Base-by-base conservation (phyloP, 2,329 filamentous ascomycete genomes). In the Microcyclosporella mali region DNA sequence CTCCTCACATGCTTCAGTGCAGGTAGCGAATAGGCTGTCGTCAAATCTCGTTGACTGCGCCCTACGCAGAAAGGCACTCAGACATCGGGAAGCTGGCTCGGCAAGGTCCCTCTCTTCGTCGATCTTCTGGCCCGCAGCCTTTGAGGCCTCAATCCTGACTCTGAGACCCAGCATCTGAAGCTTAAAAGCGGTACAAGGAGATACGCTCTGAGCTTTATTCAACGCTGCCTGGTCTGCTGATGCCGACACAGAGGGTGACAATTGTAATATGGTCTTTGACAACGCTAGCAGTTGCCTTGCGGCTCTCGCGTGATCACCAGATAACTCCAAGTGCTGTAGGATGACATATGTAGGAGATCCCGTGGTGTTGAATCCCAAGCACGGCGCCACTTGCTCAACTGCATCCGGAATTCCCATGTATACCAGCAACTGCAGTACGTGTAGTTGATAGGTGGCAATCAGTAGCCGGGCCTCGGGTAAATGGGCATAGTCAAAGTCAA, bases 201-300 rank as follows among this genome's bases (percentile, higher is more conserved):
- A 69, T 3, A 81, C 71, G 46, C 73, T 78, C 6, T 79, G 61
- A 18, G 73, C 70, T 7, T 70, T 63, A 46, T 82, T 75, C 3
- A 65, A 56, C 0, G 79, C 79, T 1, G 70, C 51, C 3, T 62
- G 63, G 55, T 89, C 85, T 31, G 82, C 77, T 8, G 77, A 74
- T 37, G 70, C 68, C 2, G 82, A 79, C n/a, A 84, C 69, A 54
- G 78, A 83, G 1, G 85, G 84, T 19, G 81, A 77, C 1, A 88
- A 64, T 0, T 79, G 75, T 1, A 88, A 66, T 0, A 88, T 66
- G 2, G 72, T 71, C 51, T 85, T 81, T 0, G 82, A 79, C 1
- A 88, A 58, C 0, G 71, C 73, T 37, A 87, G 82, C 14, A 89
- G 66, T 49, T 87, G 82, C 2, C 78, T 78, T 8, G 77, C 71